Conservation (phyloP, 345 rosid genomes). For the Balakata baccata region DNA sequence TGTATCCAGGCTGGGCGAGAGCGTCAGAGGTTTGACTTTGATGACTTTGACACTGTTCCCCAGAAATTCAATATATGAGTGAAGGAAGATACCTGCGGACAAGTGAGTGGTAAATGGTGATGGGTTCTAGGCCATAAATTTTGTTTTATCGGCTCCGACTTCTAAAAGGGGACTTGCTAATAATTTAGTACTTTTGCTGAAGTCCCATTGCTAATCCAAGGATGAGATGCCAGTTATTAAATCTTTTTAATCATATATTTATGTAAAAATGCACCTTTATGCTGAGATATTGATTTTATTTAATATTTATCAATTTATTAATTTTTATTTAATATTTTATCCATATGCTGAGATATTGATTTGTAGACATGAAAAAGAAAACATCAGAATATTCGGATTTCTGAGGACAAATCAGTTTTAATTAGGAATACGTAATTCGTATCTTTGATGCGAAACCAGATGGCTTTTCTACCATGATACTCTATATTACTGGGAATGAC, state of each 20-base stretch:
- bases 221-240: neutral
- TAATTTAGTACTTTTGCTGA: no score
- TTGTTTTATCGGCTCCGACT: constrained; percentile 12
- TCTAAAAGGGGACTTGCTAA: constrained; percentile 13
- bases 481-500: neutral
- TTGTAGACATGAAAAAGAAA: no score
- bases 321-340: no score
- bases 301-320: no score
- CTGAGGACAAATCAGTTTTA: no score
- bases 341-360: no score
- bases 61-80: constrained; percentile 71
- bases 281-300: no score
- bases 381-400: no score
- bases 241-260: neutral
- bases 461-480: neutral
- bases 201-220: neutral
- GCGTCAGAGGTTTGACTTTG: constrained; percentile 89
- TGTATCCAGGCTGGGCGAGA: constrained; percentile 71
- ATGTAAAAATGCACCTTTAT: neutral
- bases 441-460: neutral
- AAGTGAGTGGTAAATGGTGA: constrained; percentile 4
- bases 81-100: neutral
- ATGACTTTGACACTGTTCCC: constrained; percentile 83
- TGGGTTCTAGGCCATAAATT: neutral
- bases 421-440: no score